A percentile compares a stretch with the other conserved stretches of the same genome.
Conservation (phyloP, 2,329 filamentous ascomycete species). For the Tolypocladium sp. region DNA sequence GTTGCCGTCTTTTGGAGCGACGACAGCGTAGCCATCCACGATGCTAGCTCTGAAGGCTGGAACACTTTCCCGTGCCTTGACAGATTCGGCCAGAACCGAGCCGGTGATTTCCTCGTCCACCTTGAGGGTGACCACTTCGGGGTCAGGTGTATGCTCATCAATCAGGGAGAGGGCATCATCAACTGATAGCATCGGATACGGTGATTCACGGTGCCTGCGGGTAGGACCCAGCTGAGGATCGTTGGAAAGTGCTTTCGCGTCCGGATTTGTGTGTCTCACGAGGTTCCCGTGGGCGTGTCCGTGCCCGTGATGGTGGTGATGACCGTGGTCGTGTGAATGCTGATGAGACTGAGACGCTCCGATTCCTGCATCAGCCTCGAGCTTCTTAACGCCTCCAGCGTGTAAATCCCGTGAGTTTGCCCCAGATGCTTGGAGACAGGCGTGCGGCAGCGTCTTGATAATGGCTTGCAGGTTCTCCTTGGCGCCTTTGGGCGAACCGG, state of each 20-base stretch:
- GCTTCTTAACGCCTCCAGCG: slow-evolving; percentile 68
- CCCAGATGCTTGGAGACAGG: slow-evolving; percentile 82
- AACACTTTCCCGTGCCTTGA: slow-evolving; percentile 71
- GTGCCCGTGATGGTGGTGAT: slow-evolving; percentile 29
- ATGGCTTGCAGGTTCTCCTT: slow-evolving; percentile 87
- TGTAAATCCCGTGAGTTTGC: slow-evolving; percentile 74
- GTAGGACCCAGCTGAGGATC: slow-evolving; percentile 53
- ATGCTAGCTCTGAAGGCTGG: slow-evolving; percentile 94
- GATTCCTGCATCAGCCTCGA: slow-evolving; percentile 76
- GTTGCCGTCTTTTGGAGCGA: slow-evolving; percentile 52
- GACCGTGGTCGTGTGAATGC: slow-evolving; percentile 29
- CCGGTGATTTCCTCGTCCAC: slow-evolving; percentile 63
- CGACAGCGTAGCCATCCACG: slow-evolving; percentile 89
- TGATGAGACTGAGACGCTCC: slow-evolving; percentile 15
- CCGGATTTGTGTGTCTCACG: slow-evolving; percentile 62
- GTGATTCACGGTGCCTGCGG: slow-evolving; percentile 71
- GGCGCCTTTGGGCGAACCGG: slow-evolving; percentile 90
- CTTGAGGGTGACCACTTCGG: slow-evolving; percentile 44
- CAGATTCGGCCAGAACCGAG: slow-evolving; percentile 72
- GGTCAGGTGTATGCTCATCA: slow-evolving; percentile 59
- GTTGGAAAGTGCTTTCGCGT: slow-evolving; percentile 48
- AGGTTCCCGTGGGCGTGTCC: slow-evolving; percentile 49
- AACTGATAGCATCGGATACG: slow-evolving; percentile 86
- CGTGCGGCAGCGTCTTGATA: slow-evolving; percentile 85
- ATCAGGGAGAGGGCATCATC: slow-evolving; percentile 70